Base-by-base conservation (phyloP, 345 rosid genomes). In the Ceriops tagal region DNA sequence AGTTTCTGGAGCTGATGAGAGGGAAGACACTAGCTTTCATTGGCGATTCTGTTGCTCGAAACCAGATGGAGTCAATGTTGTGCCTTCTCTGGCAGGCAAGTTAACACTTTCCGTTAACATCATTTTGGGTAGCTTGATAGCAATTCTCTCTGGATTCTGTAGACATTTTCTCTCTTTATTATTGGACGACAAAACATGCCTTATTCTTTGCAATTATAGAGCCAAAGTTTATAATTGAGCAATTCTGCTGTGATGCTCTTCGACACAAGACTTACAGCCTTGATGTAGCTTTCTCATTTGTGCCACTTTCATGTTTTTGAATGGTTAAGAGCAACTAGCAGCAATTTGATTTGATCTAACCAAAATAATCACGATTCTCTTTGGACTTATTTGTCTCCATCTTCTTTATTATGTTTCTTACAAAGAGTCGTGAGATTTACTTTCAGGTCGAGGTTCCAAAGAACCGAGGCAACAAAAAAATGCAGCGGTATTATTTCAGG, bases 31-130 rank as follows among this genome's bases (percentile, higher is more conserved):
- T 95, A 34, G 98, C 97, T 74, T 96, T 92, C 64, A 79, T 96
- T 65, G 98, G 98, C 8, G 99, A 96, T 65, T 92, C 96, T 37
- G 97, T 96, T 68, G 98, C 99, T 76, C 96, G 97, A 66, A 96
- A 96, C 72, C 99, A 96, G 81, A 92, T 92, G 98, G 99, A 96
- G 69, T 90, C 99, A 22, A 79, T 96, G 88, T 10, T 96, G 76
- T 95, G 99, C 81, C 91, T 95, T 86, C 96, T 95, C 55, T 95
- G 98, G 98, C 99, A 92, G 98, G 99, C 82, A 81, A 86, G 88
- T 83, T 49, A 22, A 28, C 49, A 16, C 34, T 11, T 21, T 61
- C 60, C 61, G 13, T 39, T 8, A 21, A 26, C 21, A 66, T 15
- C 53, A 27, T 15, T 34, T 62, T 5, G 47, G 4, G 2, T 10